A percentile compares a stretch with the other conserved stretches of the same genome.
Conservation (phyloP, 148 eudicot genomes). For the Rhododendron ferrugineum region DNA sequence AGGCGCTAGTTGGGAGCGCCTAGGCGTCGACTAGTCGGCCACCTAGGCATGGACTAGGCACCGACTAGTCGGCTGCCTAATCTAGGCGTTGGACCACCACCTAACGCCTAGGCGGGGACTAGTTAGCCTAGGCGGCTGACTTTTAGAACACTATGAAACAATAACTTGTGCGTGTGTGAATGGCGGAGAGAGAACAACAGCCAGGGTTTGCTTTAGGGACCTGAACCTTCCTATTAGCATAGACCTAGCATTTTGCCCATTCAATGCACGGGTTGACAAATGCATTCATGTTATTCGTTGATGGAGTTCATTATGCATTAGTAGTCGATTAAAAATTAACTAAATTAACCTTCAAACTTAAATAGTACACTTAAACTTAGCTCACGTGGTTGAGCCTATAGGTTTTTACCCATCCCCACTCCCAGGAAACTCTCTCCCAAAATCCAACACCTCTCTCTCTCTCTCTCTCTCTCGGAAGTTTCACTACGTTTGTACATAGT, state of each 20-base stretch:
- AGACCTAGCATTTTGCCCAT: neutral
- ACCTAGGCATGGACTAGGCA: too few relatives aligned
- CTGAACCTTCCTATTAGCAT: neutral
- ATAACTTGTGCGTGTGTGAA: neutral
- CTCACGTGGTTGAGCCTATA: too few relatives aligned
- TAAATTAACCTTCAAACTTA: neutral
- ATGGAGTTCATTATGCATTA: neutral
- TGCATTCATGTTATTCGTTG: neutral
- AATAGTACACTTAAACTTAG: neutral
- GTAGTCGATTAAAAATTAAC: neutral
- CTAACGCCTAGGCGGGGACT: too few relatives aligned
- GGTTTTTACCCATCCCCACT: too few relatives aligned
- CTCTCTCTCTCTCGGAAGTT: neutral
- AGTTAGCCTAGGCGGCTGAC: too few relatives aligned
- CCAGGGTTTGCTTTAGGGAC: neutral
- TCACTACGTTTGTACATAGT: neutral
- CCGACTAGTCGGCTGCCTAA: too few relatives aligned
- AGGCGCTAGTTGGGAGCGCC: too few relatives aligned
- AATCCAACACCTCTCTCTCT: neutral
- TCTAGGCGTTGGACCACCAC: too few relatives aligned
- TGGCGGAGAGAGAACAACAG: neutral
- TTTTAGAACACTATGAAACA: neutral
- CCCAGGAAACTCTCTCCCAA: too few relatives aligned
- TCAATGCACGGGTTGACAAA: neutral
- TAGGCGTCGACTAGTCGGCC: too few relatives aligned